These are phyloP conservation scores for Terana coerulea DNA, from an alignment of 768 basidiomycete genomes.

Conservation along the genomic window DNA sequence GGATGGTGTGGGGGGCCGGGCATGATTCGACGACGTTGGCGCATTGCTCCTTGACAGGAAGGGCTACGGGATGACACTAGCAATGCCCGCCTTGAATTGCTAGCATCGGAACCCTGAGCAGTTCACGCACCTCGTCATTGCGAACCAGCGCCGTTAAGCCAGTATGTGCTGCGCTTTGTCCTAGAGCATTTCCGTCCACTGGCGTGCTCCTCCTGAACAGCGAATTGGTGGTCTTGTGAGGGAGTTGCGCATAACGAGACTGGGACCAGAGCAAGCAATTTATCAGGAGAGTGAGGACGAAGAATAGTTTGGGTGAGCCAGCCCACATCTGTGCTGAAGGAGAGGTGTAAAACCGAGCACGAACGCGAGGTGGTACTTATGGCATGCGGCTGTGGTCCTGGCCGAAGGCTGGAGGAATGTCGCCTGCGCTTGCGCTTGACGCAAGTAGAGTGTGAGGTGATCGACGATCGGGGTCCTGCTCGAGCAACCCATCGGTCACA, in stretches of 20 bases:
- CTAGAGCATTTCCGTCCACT: background rate
- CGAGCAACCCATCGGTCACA: no score
- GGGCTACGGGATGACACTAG: slow-evolving; percentile 65
- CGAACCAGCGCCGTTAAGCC: background rate
- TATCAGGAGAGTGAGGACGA: slow-evolving; percentile 48
- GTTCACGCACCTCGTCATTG: slow-evolving; percentile 2
- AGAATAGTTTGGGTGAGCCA: slow-evolving; percentile 42
- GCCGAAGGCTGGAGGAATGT: no score
- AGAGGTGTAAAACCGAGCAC: background rate
- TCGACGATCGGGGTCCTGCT: no score
- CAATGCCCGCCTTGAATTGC: background rate
- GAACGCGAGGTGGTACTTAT: slow-evolving; percentile 5
- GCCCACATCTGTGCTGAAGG: slow-evolving; percentile 41
- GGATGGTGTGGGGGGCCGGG: slow-evolving; percentile 54
- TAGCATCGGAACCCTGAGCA: background rate
- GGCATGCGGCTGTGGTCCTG: no score
- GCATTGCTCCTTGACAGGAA: slow-evolving; percentile 58
- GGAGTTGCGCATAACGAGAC: slow-evolving; percentile 24
- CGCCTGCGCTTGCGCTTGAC: no score
- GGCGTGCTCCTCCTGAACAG: slow-evolving; percentile 1
- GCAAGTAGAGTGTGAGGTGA: no score
- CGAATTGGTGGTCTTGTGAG: background rate
- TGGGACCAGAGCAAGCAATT: slow-evolving; percentile 66
- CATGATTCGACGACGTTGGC: slow-evolving; percentile 57
- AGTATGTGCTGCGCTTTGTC: background rate